phyloP scores from a whole-genome alignment of 352 stramenopile genomes.

The Pythium angustatum region DNA sequence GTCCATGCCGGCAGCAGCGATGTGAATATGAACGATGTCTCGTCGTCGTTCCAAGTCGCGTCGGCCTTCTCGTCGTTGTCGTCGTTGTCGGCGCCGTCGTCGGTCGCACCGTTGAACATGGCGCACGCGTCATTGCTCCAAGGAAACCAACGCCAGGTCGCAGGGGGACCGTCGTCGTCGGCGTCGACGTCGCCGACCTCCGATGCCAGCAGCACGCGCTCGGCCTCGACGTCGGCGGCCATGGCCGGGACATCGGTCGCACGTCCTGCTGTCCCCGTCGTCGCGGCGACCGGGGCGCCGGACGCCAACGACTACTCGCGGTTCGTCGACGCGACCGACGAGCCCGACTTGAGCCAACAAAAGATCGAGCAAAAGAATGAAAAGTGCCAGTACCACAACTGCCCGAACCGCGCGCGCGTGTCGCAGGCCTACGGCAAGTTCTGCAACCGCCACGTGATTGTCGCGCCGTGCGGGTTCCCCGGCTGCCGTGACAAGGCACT shows the following conservation, averaged over 20 bases:
- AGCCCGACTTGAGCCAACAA: constrained; percentile 50
- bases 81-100: constrained; percentile 16
- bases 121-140: constrained; percentile 18
- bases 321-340: constrained; percentile 42
- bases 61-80: constrained; percentile 15
- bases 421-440: constrained; percentile 80
- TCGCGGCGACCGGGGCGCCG: constrained; percentile 10
- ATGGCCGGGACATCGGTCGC: constrained; percentile 15
- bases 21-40: constrained; percentile 26
- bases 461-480: constrained; percentile 83
- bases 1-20: not conserved
- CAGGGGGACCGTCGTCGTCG: constrained; percentile 9
- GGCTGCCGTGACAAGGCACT: constrained; percentile 78
- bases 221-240: constrained; percentile 8
- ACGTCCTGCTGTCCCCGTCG: constrained; percentile 24
- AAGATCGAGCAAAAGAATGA: constrained; percentile 70
- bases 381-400: constrained; percentile 76
- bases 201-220: constrained; percentile 23
- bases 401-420: constrained; percentile 76
- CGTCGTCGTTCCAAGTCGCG: constrained; percentile 20
- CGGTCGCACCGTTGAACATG: constrained; percentile 17
- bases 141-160: not conserved
- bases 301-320: constrained; percentile 43
- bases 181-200: constrained; percentile 26
- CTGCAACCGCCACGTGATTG: constrained; percentile 87